Evolutionary conservation across 139 green algal species (phyloP).

Genomic region (Diplosphaera chodatii): DNA sequence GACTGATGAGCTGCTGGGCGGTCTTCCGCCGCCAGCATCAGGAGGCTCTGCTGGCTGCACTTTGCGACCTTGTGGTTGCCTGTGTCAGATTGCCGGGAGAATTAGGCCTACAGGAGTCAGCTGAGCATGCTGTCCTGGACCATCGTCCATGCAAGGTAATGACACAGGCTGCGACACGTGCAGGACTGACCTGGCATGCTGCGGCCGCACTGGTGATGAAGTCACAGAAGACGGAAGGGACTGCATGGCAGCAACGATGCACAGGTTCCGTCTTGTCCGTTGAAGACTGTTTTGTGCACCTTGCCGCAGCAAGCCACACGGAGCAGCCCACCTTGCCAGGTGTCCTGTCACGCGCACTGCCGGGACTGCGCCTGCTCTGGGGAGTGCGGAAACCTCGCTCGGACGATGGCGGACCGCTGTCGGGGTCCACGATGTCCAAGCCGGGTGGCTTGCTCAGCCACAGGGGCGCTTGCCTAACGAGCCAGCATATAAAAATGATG

Average conservation of each 20-base stretch:
- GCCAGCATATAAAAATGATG: too few species aligned
- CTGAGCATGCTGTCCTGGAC: too few species aligned
- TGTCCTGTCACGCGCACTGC: neutral
- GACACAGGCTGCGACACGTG: too few species aligned
- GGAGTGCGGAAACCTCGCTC: neutral
- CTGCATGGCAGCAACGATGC: too few species aligned
- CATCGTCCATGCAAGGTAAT: too few species aligned
- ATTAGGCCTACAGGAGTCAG: too few species aligned
- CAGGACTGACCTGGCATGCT: neutral
- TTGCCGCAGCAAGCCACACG: too few species aligned
- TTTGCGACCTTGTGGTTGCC: too few species aligned
- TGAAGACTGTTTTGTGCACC: too few species aligned
- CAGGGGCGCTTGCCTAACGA: neutral
- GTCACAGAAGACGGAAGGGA: neutral
- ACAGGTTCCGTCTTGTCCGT: neutral
- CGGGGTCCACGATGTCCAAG: neutral
- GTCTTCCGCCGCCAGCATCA: too few species aligned
- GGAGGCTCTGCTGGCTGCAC: neutral
- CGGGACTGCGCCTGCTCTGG: neutral
- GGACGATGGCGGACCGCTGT: neutral
- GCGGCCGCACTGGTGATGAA: neutral
- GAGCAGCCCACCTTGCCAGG: neutral
- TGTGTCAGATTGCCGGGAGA: neutral
- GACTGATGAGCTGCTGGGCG: neutral
- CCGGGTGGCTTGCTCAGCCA: neutral